Evolutionary conservation across 2,329 filamentous ascomycete genomes (phyloP), one percentile per base, ranked within the genome.

Genomic region (Aspergillus alliaceus): DNA sequence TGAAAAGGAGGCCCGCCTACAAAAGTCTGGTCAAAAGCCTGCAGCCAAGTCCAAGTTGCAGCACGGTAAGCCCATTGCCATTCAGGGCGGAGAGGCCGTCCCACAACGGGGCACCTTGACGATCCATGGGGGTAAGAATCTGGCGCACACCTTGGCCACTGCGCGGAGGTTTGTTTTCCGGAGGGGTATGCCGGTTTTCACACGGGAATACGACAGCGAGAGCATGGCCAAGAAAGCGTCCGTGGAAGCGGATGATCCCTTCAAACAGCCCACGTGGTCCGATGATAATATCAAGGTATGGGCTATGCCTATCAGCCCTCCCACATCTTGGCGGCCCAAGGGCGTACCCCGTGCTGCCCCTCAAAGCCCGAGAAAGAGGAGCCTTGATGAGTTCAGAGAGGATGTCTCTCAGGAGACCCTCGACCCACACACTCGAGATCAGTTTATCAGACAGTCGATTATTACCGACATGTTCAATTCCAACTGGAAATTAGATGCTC

Each of bases 81-180:
- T 68, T 50, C 53, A 75, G 37, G 50, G 69, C 63, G 63, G 64
- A 22, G 54, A 65, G 54, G 7, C 35, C 15, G 50, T 61, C 14
- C 54, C 56, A 32, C 58, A 72, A 39, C 73, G 69, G 53, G 64
- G 70, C 14, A 75, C 73, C 18, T 69, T 92, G 57, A 84, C 82
- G n/a, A 79, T 98, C 12, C 90, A 96, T 70, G 93, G 90, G 3
- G 86, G 88, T 4, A 86, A 86, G 51, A 98, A 98, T 70, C 75
- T 98, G 54, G 84, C 86, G 46, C 89, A 97, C 69, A 82, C 86
- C 6, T 75, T 99, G 56, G 93, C 91, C n/a, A 90, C 92, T 0
- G 88, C 89, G 15, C 84, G 95, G 46, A 81, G 87, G 31, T 96
- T 96, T 73, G 86, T 98, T 50, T 93, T 97, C 66, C 84, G 95